phyloP scores from a whole-genome alignment of 805 yeast genomes.

The Candida arabinofermentans region DNA sequence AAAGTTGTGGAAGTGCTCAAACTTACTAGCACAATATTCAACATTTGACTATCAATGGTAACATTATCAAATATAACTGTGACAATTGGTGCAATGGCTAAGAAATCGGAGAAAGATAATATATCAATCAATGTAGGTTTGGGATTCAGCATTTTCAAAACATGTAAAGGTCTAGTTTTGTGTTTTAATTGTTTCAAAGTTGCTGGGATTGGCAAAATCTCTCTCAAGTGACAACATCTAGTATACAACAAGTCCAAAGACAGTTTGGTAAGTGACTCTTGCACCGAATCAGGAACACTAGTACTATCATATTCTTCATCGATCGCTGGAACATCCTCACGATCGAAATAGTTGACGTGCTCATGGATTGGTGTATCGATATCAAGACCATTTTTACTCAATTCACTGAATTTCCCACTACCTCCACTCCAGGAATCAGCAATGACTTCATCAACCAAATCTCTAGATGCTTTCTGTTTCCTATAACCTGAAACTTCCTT shows the following conservation, averaged over 20 bases:
- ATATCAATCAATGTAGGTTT: conserved; percentile 56
- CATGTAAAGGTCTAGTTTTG: conserved; percentile 48
- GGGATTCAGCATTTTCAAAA: conserved; percentile 52
- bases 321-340: conserved; percentile 2
- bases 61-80: conserved; percentile 58
- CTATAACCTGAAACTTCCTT: conserved; percentile 54
- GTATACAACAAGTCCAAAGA: conserved; percentile 49
- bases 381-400: conserved; percentile 30
- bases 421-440: conserved; percentile 15
- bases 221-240: conserved; percentile 46
- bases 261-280: conserved; percentile 18
- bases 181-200: conserved; percentile 50
- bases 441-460: conserved; percentile 25
- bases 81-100: conserved; percentile 51
- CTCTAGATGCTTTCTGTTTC: conserved; percentile 19
- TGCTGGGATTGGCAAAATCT: conserved; percentile 47
- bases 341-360: conserved; percentile 35
- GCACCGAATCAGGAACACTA: neutral
- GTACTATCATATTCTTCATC: conserved; percentile 9
- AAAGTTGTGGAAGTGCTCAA: conserved; percentile 39
- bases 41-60: conserved; percentile 50
- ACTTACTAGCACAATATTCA: conserved; percentile 44
- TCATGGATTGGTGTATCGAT: conserved; percentile 68
- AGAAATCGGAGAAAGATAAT: conserved; percentile 52
- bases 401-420: conserved; percentile 8